A percentile compares a stretch with the other conserved stretches of the same genome.
Conservation (phyloP, 129 eudicot genomes). For the Centrapalus pauciflorus region DNA sequence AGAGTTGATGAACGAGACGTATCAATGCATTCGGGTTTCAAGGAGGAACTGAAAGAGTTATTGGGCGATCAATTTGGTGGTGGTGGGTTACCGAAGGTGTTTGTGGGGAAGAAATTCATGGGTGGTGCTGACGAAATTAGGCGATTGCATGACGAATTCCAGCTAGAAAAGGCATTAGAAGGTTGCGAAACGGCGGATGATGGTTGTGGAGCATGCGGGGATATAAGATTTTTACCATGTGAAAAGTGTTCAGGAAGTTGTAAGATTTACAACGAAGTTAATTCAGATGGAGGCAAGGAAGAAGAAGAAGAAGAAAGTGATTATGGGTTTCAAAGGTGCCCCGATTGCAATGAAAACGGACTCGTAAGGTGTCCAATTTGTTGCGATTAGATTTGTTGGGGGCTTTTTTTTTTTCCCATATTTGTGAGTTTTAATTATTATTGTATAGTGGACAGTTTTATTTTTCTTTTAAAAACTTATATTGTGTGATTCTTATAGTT, state of each 20-base stretch:
- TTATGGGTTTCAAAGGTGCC: slow-evolving; percentile 83
- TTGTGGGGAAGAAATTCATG: slow-evolving; percentile 53
- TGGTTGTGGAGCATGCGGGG: slow-evolving; percentile 76
- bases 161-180: slow-evolving; percentile 62
- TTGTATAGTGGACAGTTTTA: slow-evolving; percentile 10
- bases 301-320: slow-evolving; percentile 46
- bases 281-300: slow-evolving; percentile 35
- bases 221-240: slow-evolving; percentile 74
- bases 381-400: slow-evolving; percentile 41
- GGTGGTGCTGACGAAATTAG: slow-evolving; percentile 83
- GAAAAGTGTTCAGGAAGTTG: slow-evolving; percentile 96
- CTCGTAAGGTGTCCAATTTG: slow-evolving; percentile 78
- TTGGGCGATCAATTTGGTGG: slow-evolving; percentile 45
- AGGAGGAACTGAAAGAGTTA: slow-evolving; percentile 70
- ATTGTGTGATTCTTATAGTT: slow-evolving; percentile 20
- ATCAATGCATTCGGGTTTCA: slow-evolving; percentile 92
- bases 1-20: slow-evolving; percentile 90
- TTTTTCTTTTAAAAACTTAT: not conserved
- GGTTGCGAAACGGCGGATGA: slow-evolving; percentile 45
- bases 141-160: slow-evolving; percentile 60
- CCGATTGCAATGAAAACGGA: slow-evolving; percentile 94
- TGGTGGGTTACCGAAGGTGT: slow-evolving; percentile 71
- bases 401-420: slow-evolving; percentile 2
- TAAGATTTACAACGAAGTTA: slow-evolving; percentile 60
- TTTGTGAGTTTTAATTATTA: slow-evolving; percentile 11